Evolutionary conservation across 169 alveolate genomes (phyloP).

Genomic region (Nephromyces sp.): DNA sequence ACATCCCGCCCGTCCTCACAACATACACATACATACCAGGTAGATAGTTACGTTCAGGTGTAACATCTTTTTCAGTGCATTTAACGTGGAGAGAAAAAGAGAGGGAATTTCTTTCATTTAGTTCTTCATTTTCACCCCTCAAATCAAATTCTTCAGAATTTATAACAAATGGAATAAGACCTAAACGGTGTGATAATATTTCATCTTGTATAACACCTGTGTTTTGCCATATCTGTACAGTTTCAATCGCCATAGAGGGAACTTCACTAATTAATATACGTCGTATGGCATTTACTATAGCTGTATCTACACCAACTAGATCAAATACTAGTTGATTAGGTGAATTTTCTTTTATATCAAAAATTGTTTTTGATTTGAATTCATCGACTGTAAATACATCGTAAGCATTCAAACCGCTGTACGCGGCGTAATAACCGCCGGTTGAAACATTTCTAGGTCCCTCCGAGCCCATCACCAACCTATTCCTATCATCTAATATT

Average conservation of each 20-base stretch:
- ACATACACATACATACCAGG: constrained; percentile 30
- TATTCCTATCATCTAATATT: no score
- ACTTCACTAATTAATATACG: constrained; percentile 83
- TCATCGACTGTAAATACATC: background rate
- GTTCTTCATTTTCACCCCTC: constrained; percentile 38
- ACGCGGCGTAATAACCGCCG: background rate
- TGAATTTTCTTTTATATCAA: background rate
- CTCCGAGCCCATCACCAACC: no score
- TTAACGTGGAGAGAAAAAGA: constrained; percentile 67
- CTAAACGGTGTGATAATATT: constrained; percentile 92
- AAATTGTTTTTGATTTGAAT: background rate
- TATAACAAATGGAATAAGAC: constrained; percentile 89
- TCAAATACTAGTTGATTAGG: constrained; percentile 26
- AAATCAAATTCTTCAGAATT: constrained; percentile 81
- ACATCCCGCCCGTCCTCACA: constrained; percentile 18
- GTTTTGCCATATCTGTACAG: constrained; percentile 47
- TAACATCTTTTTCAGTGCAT: constrained; percentile 52
- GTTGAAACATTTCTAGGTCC: background rate
- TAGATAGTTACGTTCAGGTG: constrained; percentile 18
- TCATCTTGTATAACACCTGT: constrained; percentile 93
- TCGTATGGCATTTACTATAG: constrained; percentile 82
- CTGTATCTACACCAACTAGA: constrained; percentile 67
- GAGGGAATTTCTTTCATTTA: constrained; percentile 62
- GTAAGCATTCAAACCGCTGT: background rate
- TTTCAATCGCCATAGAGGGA: constrained; percentile 86